These are phyloP conservation scores for Cryptosporidium ubiquitum DNA, from an alignment of 169 alveolate genomes.

Conservation along the genomic window DNA sequence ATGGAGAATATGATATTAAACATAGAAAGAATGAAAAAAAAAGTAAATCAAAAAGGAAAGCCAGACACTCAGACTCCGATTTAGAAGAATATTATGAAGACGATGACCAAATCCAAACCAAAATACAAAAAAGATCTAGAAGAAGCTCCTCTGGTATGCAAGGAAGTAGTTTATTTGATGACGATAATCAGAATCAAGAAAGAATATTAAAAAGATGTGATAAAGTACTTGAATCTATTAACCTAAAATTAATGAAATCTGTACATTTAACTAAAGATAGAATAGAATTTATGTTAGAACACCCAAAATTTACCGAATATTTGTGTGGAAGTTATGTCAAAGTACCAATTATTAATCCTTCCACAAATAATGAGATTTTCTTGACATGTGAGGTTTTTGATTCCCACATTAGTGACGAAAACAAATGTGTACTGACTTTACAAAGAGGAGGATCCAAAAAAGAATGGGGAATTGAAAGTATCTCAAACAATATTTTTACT, in stretches of 20 bases:
- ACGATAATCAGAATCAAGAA: slow-evolving; percentile 19
- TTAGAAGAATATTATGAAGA: slow-evolving; percentile 1
- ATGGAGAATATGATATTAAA: not conserved
- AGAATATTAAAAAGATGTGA: slow-evolving; percentile 30
- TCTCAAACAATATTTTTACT: slow-evolving; percentile 28
- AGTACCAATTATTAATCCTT: slow-evolving; percentile 52
- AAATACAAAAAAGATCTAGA: not conserved
- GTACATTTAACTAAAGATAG: slow-evolving; percentile 59
- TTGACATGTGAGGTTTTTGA: slow-evolving; percentile 53
- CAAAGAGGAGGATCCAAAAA: slow-evolving; percentile 72
- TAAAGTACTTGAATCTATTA: slow-evolving; percentile 32
- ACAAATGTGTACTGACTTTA: slow-evolving; percentile 29
- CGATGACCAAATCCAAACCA: not conserved
- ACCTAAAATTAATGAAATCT: slow-evolving; percentile 38
- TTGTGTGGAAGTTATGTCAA: slow-evolving; percentile 64
- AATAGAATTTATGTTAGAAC: slow-evolving; percentile 61
- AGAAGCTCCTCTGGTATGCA: not conserved
- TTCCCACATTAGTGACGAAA: slow-evolving; percentile 6
- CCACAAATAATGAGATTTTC: slow-evolving; percentile 38
- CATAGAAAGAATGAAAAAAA: not conserved
- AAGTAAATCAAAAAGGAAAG: not conserved
- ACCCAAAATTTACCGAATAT: slow-evolving; percentile 53
- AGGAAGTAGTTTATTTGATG: slow-evolving; percentile 24
- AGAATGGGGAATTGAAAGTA: slow-evolving; percentile 52
- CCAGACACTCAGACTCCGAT: not conserved